Base-by-base conservation (phyloP, 208 protist genomes). In the Wallacemonas collosoma region DNA sequence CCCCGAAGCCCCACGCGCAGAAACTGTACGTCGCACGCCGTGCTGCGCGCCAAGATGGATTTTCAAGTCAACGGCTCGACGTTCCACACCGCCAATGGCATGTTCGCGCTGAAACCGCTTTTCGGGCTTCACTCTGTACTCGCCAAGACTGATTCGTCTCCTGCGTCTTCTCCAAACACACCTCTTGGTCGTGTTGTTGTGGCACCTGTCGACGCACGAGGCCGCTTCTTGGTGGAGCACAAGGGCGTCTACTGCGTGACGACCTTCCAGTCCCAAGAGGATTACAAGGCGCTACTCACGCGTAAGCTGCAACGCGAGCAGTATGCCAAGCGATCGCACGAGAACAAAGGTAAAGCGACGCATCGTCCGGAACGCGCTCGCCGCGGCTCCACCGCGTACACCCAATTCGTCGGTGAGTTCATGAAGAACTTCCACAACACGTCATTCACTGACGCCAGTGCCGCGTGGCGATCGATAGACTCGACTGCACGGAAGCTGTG, bases 51-150 rank as follows among this genome's bases (percentile, higher is more conserved):
- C 8, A 50, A 50, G 45, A 79, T 86, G 66, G 36, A 78, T 39
- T 82, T 85, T 50, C 63, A n/a, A n/a, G 77, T 93, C 15, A 90
- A 93, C 65, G 82, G 77, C 65, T 45, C 56, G 6, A 14, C 3
- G 2, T 79, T 73, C 17, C 53, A 70, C 47, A 73, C 45, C 17
- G 72, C 55, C 8, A 80, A 66, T 47, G 81, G 79, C n/a, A 58
- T 56, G n/a, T 56, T 83, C 53, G 57, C 80, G 1, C 66, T 85
- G 15, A 93, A 93, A 69, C 51, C 71, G 2, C 68, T 57, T 26
- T 87, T 75, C 63, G 87, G 87, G 7, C 14, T 43, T 14, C 65
- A 73, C 53, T 58, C 84, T 3, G 79, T 93, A 35, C 55, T 93
- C 65, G 64, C 77, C 36, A 47, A 17, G 12, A 11, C 71, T 45